Evolutionary conservation across 2,329 filamentous ascomycete species (phyloP).

Genomic region (Dendryphion nanum): DNA sequence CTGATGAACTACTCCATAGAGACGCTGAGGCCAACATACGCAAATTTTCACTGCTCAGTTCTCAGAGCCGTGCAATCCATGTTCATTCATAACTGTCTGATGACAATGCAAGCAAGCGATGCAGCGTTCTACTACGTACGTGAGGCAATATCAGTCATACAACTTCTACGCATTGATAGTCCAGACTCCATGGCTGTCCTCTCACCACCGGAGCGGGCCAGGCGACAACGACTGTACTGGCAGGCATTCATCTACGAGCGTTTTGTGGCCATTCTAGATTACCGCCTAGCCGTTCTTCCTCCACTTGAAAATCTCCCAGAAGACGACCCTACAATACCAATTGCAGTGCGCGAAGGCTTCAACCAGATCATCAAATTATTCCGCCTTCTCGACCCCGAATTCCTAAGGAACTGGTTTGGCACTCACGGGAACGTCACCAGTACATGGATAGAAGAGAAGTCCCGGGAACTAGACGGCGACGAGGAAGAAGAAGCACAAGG

Average conservation of each 20-base stretch:
- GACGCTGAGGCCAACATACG: conserved; percentile 37
- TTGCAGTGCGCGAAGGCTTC: conserved; percentile 43
- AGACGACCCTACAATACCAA: conserved; percentile 40
- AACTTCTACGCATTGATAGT: conserved; percentile 42
- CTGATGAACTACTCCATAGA: conserved; percentile 37
- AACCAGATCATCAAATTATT: conserved; percentile 48
- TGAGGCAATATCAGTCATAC: conserved; percentile 47
- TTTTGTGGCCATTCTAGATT: conserved; percentile 54
- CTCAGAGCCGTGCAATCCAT: conserved; percentile 52
- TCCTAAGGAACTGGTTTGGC: conserved; percentile 46
- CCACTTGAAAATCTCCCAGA: conserved; percentile 41
- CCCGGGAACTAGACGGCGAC: conserved; percentile 42
- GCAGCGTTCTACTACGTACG: conserved; percentile 52
- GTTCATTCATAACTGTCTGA: conserved; percentile 54
- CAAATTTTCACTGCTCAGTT: conserved; percentile 44
- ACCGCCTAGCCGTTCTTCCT: conserved; percentile 44
- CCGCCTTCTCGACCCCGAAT: conserved; percentile 44
- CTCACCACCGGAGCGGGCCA: conserved; percentile 38
- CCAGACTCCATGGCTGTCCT: conserved; percentile 34
- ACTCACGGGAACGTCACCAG: conserved; percentile 38
- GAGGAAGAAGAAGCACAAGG: conserved; percentile 39
- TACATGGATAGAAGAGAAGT: conserved; percentile 48
- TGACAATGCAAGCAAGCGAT: conserved; percentile 50
- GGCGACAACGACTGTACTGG: conserved; percentile 55
- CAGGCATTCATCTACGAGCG: conserved; percentile 58